Percentiles rank a stretch among this genome's conserved stretches.
These are phyloP conservation scores for Sugiyamaella valdiviana DNA, from an alignment of 805 yeast genomes.

Conservation along the genomic window DNA sequence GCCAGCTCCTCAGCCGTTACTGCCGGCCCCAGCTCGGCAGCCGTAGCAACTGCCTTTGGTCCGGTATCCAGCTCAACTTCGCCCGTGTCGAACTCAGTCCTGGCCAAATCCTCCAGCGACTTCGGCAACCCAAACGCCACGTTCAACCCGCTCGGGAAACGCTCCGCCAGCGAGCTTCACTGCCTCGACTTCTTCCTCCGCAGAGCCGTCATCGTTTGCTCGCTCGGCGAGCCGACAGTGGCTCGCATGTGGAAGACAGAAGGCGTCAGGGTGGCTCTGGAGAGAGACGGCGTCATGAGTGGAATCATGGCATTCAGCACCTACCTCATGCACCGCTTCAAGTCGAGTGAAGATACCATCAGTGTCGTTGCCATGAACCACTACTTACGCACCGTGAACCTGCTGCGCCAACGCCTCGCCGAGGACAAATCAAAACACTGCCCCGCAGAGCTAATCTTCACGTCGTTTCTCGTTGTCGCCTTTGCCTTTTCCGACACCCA, in stretches of 20 bases:
- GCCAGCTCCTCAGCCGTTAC: too few species aligned
- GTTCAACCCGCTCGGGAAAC: not conserved
- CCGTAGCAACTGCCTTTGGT: too few species aligned
- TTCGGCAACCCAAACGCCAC: too few species aligned
- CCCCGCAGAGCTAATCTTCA: constrained; percentile 4
- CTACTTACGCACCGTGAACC: not conserved
- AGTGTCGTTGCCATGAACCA: not conserved
- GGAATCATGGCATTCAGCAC: constrained; percentile 3
- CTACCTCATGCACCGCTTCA: not conserved
- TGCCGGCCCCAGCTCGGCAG: too few species aligned
- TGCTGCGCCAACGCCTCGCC: constrained; percentile 3
- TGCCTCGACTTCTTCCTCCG: not conserved
- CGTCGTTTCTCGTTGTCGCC: constrained; percentile 1
- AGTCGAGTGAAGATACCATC: too few species aligned
- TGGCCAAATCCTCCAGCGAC: too few species aligned
- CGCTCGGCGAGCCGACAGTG: not conserved
- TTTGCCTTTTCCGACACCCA: not conserved
- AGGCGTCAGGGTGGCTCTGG: not conserved
- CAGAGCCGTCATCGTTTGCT: not conserved
- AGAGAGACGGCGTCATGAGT: constrained; percentile 3
- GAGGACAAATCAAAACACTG: not conserved
- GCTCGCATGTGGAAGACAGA: not conserved
- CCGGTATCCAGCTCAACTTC: too few species aligned
- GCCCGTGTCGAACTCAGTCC: too few species aligned
- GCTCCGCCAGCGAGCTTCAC: not conserved